Conservation (phyloP, 2,329 filamentous ascomycete genomes). For the Phialemonium atrogriseum region DNA sequence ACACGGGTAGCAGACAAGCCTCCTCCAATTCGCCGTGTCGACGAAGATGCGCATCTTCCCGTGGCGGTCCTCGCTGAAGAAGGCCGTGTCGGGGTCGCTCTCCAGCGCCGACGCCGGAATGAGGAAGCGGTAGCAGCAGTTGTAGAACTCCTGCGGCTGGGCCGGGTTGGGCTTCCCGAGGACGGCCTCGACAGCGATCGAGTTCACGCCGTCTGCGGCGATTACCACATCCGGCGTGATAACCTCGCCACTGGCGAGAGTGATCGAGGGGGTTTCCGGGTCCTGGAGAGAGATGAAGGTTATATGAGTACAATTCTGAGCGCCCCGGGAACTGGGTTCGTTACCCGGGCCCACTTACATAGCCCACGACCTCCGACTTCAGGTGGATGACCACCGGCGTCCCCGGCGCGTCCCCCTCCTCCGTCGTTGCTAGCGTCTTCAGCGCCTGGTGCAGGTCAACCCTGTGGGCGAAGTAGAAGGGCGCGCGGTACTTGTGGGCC, state of each 20-base stretch:
- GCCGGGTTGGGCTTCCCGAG: conserved; percentile 14
- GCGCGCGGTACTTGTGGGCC: conserved; percentile 9
- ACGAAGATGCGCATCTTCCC: conserved; percentile 15
- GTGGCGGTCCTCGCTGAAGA: conserved; percentile 17
- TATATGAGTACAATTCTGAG: background rate
- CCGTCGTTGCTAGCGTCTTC: background rate
- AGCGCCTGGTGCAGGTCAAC: conserved; percentile 28
- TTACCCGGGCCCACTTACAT: conserved; percentile 15
- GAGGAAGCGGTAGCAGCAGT: conserved; percentile 26
- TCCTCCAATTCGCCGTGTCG: conserved; percentile 7
- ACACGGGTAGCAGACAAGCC: conserved; percentile 16
- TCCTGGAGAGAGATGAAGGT: background rate
- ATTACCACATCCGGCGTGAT: conserved; percentile 26
- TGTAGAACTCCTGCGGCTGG: conserved; percentile 11
- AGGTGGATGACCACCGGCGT: conserved; percentile 6
- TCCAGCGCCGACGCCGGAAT: conserved; percentile 21
- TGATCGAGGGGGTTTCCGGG: conserved; percentile 11
- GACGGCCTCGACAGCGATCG: conserved; percentile 16
- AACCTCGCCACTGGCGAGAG: conserved; percentile 19
- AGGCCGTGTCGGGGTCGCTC: conserved; percentile 19
- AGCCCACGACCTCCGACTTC: conserved; percentile 8
- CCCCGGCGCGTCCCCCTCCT: background rate
- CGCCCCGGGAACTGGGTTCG: no score
- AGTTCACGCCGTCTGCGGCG: conserved; percentile 28
- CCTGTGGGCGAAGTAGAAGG: conserved; percentile 22